phyloP scores from a whole-genome alignment of 805 yeast species.

The Clavispora asparagi region DNA sequence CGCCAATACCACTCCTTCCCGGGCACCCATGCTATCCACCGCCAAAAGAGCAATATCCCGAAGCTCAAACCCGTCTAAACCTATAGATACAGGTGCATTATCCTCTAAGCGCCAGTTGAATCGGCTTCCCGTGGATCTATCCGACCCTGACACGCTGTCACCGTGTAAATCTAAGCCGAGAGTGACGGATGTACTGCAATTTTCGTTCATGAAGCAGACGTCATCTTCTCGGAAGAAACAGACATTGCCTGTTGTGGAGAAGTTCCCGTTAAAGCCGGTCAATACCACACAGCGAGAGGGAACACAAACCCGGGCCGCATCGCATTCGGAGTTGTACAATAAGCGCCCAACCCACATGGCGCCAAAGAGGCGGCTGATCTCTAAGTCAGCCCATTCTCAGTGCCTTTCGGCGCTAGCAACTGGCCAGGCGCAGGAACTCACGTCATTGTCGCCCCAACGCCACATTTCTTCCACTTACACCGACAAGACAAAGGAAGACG shows the following conservation, averaged over 20 bases:
- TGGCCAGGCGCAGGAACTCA: constrained; percentile 4
- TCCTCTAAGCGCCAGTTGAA: constrained; percentile 10
- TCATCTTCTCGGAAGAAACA: constrained; percentile 33
- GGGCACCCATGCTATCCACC: constrained; percentile 15
- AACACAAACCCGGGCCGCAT: constrained; percentile 1
- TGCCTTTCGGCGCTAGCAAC: background rate
- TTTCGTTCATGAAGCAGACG: constrained; percentile 39
- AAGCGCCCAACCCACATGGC: background rate
- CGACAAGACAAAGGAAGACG: constrained; percentile 6
- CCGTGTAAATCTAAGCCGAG: constrained; percentile 1
- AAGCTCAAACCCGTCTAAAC: constrained; percentile 2
- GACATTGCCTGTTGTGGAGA: constrained; percentile 1
- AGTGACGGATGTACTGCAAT: constrained; percentile 13
- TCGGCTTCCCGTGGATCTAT: constrained; percentile 2
- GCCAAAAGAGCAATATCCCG: constrained; percentile 20
- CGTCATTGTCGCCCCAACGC: constrained; percentile 6
- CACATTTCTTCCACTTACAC: constrained; percentile 3
- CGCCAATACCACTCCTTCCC: constrained; percentile 16
- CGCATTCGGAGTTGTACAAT: constrained; percentile 3
- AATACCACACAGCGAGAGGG: constrained; percentile 8
- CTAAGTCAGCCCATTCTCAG: background rate
- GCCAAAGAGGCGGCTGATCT: background rate
- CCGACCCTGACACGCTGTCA: constrained; percentile 2
- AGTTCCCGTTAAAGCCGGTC: background rate
- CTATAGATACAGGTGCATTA: background rate